Conservation (phyloP, 2,329 filamentous ascomycete genomes). For the Botrytis squamosa region DNA sequence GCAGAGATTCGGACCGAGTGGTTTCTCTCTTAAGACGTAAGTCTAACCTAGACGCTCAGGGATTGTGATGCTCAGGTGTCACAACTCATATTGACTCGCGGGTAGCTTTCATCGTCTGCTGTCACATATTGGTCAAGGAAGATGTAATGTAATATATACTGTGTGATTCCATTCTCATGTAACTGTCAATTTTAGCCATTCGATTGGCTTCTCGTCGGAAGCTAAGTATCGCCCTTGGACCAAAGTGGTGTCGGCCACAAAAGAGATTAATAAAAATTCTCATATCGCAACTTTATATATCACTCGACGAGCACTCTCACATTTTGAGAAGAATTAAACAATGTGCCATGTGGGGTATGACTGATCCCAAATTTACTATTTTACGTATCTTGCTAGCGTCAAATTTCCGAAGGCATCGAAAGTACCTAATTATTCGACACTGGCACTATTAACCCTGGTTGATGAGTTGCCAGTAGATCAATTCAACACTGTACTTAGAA, state of each 20-base stretch:
- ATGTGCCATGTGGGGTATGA: not conserved
- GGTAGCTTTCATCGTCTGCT: not conserved
- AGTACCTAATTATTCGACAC: not conserved
- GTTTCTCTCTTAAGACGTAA: too few relatives aligned
- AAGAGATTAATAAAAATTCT: not conserved
- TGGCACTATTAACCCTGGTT: not conserved
- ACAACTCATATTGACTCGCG: not conserved
- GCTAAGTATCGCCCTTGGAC: not conserved
- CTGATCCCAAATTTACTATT: not conserved
- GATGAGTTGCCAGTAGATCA: not conserved
- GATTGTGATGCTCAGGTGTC: not conserved
- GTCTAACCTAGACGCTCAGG: not conserved
- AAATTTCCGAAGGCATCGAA: not conserved
- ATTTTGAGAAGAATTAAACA: too few relatives aligned
- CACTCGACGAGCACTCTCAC: not conserved
- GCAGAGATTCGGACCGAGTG: not conserved
- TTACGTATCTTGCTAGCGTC: not conserved
- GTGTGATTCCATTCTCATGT: not conserved
- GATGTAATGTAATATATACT: not conserved
- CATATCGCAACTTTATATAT: not conserved
- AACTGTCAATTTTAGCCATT: not conserved
- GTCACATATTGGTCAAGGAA: not conserved
- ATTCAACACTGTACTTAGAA: not conserved
- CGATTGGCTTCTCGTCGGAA: not conserved
- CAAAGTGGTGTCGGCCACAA: too few relatives aligned